Conservation (phyloP, 768 basidiomycete species). For the Tricholoma sp. region DNA sequence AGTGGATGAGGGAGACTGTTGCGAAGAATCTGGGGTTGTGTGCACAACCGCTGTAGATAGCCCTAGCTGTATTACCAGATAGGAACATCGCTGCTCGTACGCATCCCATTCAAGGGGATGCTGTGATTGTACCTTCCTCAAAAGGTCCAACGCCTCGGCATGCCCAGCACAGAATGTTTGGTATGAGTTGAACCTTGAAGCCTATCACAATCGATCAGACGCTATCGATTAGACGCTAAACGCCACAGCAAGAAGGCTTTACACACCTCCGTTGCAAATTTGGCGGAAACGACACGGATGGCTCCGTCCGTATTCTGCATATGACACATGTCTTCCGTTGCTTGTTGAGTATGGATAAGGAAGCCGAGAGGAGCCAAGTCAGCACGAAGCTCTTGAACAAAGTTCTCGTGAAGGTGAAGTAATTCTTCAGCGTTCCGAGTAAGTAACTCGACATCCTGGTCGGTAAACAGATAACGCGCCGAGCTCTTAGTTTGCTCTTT, state of each 20-base stretch:
- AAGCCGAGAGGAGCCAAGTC: slow-evolving; percentile 51
- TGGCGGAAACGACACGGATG: slow-evolving; percentile 46
- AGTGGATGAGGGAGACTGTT: slow-evolving; percentile 15
- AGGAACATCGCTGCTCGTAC: slow-evolving; percentile 76
- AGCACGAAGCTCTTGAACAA: slow-evolving; percentile 49
- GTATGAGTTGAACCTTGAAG: slow-evolving; percentile 71
- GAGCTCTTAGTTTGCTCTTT: slow-evolving; percentile 25
- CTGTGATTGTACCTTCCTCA: slow-evolving; percentile 61
- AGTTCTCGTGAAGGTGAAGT: slow-evolving; percentile 61
- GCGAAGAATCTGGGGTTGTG: slow-evolving; percentile 18
- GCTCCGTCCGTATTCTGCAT: slow-evolving; percentile 36
- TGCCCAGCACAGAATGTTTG: slow-evolving; percentile 86
- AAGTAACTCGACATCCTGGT: slow-evolving; percentile 52
- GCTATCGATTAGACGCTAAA: not conserved
- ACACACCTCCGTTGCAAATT: slow-evolving; percentile 55
- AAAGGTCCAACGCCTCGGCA: slow-evolving; percentile 69
- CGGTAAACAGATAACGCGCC: slow-evolving; percentile 49
- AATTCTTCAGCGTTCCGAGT: slow-evolving; percentile 67
- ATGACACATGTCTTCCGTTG: slow-evolving; percentile 12
- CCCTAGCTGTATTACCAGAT: slow-evolving; percentile 38
- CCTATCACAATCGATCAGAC: slow-evolving; percentile 37
- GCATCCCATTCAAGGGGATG: slow-evolving; percentile 73
- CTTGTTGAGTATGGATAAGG: slow-evolving; percentile 23
- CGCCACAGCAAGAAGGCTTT: slow-evolving; percentile 3
- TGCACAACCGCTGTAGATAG: slow-evolving; percentile 17